Conservation (phyloP, 2,329 filamentous ascomycete species). For the Fulvia fulva region DNA sequence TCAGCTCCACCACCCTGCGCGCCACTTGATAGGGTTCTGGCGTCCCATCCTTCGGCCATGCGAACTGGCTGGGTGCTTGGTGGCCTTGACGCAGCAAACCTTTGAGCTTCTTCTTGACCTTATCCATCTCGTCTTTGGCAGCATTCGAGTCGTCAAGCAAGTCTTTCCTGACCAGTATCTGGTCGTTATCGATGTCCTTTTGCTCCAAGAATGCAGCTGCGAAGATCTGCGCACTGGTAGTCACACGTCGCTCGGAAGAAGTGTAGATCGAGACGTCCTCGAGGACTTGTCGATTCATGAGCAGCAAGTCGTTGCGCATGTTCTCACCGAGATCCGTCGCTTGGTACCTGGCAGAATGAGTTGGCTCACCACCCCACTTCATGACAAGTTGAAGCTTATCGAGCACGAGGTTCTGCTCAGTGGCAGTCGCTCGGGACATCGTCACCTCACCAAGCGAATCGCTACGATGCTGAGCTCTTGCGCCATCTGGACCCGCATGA, state of each 20-base stretch:
- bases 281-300: slow-evolving; percentile 88
- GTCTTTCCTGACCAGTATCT: slow-evolving; percentile 89
- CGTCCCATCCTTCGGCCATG: slow-evolving; percentile 91
- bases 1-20: slow-evolving; percentile 84
- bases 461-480: slow-evolving; percentile 58
- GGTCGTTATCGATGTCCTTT: slow-evolving; percentile 78
- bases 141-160: slow-evolving; percentile 96
- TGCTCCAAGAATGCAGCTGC: slow-evolving; percentile 81
- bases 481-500: slow-evolving; percentile 35
- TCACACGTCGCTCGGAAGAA: slow-evolving; percentile 90
- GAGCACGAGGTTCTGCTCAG: slow-evolving; percentile 85
- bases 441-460: slow-evolving; percentile 88
- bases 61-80: slow-evolving; percentile 88
- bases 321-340: slow-evolving; percentile 91
- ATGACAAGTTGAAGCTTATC: slow-evolving; percentile 97
- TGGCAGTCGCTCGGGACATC: slow-evolving; percentile 88
- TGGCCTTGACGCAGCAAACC: slow-evolving; percentile 86
- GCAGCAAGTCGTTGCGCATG: slow-evolving; percentile 88
- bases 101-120: slow-evolving; percentile 99
- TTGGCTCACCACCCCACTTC: slow-evolving; percentile 98
- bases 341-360: slow-evolving; percentile 94
- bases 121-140: slow-evolving; percentile 98
- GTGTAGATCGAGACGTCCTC: slow-evolving; percentile 94
- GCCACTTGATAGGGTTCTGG: slow-evolving; percentile 93
- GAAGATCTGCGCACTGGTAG: slow-evolving; percentile 95